These are phyloP conservation scores for Petunia secreta DNA, from an alignment of 257 asterid species.

Conservation along the genomic window DNA sequence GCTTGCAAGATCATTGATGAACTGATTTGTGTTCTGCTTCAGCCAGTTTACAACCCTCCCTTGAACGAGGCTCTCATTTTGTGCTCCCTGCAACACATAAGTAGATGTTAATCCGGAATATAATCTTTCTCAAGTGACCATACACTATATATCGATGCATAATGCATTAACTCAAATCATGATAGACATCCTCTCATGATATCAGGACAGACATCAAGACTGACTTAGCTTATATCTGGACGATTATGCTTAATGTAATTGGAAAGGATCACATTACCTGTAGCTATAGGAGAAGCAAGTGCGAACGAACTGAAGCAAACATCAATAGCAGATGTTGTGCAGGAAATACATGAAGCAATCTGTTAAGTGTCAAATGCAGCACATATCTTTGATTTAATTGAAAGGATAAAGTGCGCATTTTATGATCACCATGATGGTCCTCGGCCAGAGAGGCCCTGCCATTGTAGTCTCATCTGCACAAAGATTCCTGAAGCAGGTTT, in stretches of 20 bases:
- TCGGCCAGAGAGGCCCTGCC: slow-evolving; percentile 48
- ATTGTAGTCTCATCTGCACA: slow-evolving; percentile 52
- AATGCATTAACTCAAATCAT: slow-evolving; percentile 42
- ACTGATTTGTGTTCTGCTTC: slow-evolving; percentile 40
- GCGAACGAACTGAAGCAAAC: slow-evolving; percentile 35
- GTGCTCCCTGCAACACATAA: slow-evolving; percentile 53
- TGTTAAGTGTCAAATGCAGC: slow-evolving; percentile 41
- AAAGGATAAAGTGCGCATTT: slow-evolving; percentile 54
- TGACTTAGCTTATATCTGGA: slow-evolving; percentile 55
- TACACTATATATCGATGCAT: slow-evolving; percentile 35
- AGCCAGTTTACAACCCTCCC: slow-evolving; percentile 45
- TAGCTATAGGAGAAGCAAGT: slow-evolving; percentile 40
- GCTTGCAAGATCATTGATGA: slow-evolving; percentile 47
- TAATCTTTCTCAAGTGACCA: slow-evolving; percentile 43
- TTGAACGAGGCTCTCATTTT: slow-evolving; percentile 48
- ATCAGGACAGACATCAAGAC: slow-evolving; percentile 51
- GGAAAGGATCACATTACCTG: slow-evolving; percentile 39
- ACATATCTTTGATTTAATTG: slow-evolving; percentile 55
- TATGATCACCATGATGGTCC: slow-evolving; percentile 53
- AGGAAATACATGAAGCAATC: slow-evolving; percentile 40
- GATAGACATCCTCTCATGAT: slow-evolving; percentile 37
- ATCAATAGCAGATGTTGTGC: slow-evolving; percentile 42
- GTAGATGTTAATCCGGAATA: slow-evolving; percentile 36
- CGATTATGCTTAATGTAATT: slow-evolving; percentile 42
- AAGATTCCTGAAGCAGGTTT: slow-evolving; percentile 55